Percentiles rank a stretch among this genome's conserved stretches.
These are phyloP conservation scores for Hyparrhenia diplandra DNA, from an alignment of 176 grass and related monocot species.

Conservation along the genomic window DNA sequence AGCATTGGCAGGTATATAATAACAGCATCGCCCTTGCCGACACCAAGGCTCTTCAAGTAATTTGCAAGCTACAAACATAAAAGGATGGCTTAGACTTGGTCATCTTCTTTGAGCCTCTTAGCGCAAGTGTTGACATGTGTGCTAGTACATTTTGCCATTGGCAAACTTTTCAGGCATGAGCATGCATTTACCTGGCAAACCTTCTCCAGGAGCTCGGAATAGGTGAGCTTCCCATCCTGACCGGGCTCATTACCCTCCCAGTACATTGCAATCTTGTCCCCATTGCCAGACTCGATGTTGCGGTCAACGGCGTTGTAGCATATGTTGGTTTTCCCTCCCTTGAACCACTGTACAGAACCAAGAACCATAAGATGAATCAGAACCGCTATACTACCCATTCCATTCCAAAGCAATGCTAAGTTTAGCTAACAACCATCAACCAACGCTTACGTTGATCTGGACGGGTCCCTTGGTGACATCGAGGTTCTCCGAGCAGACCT, in stretches of 20 bases:
- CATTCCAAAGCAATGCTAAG: neutral
- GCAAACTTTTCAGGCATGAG: neutral
- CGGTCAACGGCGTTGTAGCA: constrained; percentile 91
- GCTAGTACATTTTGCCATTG: neutral
- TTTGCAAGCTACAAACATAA: constrained; percentile 64
- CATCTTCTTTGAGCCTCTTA: constrained; percentile 4
- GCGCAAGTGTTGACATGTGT: constrained; percentile 20
- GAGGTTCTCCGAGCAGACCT: constrained; percentile 81
- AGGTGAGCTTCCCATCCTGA: constrained; percentile 71
- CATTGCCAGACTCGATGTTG: constrained; percentile 68
- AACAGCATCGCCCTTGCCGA: constrained; percentile 83
- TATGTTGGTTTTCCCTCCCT: constrained; percentile 87
- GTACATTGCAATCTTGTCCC: constrained; percentile 73
- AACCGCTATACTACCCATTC: neutral
- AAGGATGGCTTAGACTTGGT: neutral
- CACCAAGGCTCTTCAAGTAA: constrained; percentile 90
- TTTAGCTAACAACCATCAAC: constrained; percentile 2
- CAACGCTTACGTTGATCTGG: constrained; percentile 49
- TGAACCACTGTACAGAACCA: constrained; percentile 73
- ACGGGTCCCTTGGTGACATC: constrained; percentile 62
- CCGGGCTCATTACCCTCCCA: constrained; percentile 84
- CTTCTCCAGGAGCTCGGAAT: constrained; percentile 76
- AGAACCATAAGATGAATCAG: constrained; percentile 3
- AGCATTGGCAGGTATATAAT: constrained; percentile 98
- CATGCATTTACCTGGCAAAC: constrained; percentile 84